Conservation (phyloP, 2,329 filamentous ascomycete genomes). For the Penicillium sp. region DNA sequence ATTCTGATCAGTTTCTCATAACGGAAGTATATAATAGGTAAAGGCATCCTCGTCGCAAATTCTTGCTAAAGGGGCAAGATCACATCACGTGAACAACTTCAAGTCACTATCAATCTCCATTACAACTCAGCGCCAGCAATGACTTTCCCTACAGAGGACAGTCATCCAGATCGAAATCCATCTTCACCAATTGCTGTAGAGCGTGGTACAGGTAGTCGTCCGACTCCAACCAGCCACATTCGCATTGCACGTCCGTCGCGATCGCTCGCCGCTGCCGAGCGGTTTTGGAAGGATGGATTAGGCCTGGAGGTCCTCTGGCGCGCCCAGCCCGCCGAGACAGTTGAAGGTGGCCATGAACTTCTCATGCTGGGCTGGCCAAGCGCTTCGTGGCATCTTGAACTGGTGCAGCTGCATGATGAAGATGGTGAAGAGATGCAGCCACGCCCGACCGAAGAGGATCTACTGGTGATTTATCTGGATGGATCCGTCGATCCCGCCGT, state of each 20-base stretch:
- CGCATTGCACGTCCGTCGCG: background rate
- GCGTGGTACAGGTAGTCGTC: background rate
- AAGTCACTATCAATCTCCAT: too few species aligned
- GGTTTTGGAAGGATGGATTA: background rate
- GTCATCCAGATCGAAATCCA: background rate
- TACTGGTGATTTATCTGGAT: conserved; percentile 42
- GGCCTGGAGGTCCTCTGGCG: conserved; percentile 1
- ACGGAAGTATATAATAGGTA: too few species aligned
- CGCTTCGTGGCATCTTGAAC: conserved; percentile 42
- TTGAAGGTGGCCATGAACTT: conserved; percentile 35
- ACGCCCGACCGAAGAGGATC: conserved; percentile 39
- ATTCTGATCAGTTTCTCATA: too few species aligned
- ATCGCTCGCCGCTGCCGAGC: background rate
- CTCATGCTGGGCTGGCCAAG: conserved; percentile 38
- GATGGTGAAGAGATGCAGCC: conserved; percentile 10
- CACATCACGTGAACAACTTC: background rate
- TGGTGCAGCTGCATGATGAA: conserved; percentile 34
- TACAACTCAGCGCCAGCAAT: background rate
- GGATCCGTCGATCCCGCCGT: conserved; percentile 26
- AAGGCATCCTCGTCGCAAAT: background rate
- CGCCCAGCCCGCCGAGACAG: background rate
- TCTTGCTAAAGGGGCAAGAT: background rate
- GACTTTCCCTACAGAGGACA: background rate
- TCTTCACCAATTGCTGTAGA: background rate
- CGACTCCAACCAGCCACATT: background rate